phyloP scores from a whole-genome alignment of 2,329 filamentous ascomycete genomes.

The Nigrospora sphaerica region DNA sequence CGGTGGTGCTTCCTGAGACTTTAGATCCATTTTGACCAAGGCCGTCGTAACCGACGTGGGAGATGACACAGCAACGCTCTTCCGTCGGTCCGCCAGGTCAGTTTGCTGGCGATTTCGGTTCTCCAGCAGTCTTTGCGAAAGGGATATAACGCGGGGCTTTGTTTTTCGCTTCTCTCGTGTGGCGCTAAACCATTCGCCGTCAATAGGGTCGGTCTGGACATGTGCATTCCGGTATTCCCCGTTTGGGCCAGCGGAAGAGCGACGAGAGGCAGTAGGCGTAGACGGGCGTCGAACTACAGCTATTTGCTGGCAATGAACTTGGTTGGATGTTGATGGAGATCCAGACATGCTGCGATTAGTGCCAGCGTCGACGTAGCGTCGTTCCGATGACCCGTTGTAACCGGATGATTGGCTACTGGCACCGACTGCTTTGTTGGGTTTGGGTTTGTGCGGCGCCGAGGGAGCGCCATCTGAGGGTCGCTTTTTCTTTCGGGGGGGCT shows the following conservation, averaged over 20 bases:
- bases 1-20: conserved; percentile 26
- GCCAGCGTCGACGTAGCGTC: conserved; percentile 43
- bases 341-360: conserved; percentile 47
- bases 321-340: conserved; percentile 34
- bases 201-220: conserved; percentile 48
- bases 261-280: conserved; percentile 23
- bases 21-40: conserved; percentile 31
- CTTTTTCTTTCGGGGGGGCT: conserved; percentile 55
- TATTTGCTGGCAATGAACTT: conserved; percentile 5
- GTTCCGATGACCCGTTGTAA: conserved; percentile 25
- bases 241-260: conserved; percentile 28
- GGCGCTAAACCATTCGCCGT: conserved; percentile 45
- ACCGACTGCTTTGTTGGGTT: conserved; percentile 17
- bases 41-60: conserved; percentile 19
- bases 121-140: conserved; percentile 46
- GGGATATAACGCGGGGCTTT: conserved; percentile 42
- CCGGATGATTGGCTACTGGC: conserved; percentile 3
- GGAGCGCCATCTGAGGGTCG: conserved; percentile 47
- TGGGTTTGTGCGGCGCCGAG: conserved; percentile 27
- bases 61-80: conserved; percentile 14
- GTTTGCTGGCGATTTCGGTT: conserved; percentile 35
- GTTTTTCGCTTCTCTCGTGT: conserved; percentile 25
- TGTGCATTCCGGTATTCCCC: conserved; percentile 41
- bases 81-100: conserved; percentile 30
- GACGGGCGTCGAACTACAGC: conserved; percentile 21